Conservation (phyloP, 129 eudicot species). For the Chrysanthemum makinoi region DNA sequence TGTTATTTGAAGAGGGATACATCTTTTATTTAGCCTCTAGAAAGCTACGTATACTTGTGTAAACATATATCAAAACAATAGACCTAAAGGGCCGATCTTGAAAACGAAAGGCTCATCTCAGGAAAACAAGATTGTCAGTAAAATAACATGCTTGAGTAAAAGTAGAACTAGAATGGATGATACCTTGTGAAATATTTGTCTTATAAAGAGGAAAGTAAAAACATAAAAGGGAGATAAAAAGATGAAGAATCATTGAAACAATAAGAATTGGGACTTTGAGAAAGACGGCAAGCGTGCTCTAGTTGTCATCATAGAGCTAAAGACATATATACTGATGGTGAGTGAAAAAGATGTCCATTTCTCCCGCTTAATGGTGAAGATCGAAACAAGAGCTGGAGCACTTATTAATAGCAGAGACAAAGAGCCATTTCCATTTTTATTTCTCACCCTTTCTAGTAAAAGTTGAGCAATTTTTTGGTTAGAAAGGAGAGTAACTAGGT, state of each 20-base stretch:
- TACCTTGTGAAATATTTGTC: no score
- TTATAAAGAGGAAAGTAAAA: slow-evolving; percentile 12
- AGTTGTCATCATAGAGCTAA: slow-evolving; percentile 28
- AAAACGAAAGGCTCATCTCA: slow-evolving; percentile 27
- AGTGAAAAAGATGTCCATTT: slow-evolving; percentile 23
- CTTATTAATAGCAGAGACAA: slow-evolving; percentile 27
- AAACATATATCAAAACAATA: slow-evolving; percentile 2
- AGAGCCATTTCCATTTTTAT: slow-evolving; percentile 17
- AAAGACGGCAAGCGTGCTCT: slow-evolving; percentile 32
- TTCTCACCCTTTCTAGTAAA: slow-evolving; percentile 20
- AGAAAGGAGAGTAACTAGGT: slow-evolving; percentile 23
- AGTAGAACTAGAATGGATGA: neutral
- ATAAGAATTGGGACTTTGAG: slow-evolving; percentile 24
- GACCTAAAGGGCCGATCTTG: slow-evolving; percentile 28
- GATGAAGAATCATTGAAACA: slow-evolving; percentile 22
- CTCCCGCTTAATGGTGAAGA: slow-evolving; percentile 18
- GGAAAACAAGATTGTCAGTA: slow-evolving; percentile 16
- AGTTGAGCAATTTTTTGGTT: slow-evolving; percentile 18
- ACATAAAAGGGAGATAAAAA: neutral
- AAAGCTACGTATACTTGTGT: slow-evolving; percentile 31
- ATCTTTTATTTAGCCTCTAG: slow-evolving; percentile 18
- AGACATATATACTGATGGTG: slow-evolving; percentile 38
- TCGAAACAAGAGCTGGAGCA: slow-evolving; percentile 12
- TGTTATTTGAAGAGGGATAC: slow-evolving; percentile 37
- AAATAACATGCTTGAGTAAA: neutral